Evolutionary conservation across 2,329 filamentous ascomycete species (phyloP).

Genomic region (Botrytis tulipae): DNA sequence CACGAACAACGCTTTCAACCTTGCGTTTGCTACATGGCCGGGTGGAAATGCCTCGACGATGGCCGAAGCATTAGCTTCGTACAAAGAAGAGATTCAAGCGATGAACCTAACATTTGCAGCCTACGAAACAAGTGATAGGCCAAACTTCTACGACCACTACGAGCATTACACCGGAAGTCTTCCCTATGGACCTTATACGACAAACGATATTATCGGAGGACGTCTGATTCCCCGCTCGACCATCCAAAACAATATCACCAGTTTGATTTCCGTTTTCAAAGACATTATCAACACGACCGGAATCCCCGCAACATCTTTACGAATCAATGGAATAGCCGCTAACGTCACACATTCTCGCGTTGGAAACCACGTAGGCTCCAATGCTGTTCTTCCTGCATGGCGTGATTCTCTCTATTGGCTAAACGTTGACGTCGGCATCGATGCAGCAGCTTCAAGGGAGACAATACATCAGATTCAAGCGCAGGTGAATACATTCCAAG

Average conservation of each 20-base stretch:
- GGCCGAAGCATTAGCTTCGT: background rate
- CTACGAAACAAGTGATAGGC: background rate
- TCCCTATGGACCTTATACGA: background rate
- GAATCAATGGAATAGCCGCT: background rate
- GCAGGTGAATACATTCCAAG: background rate
- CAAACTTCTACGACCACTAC: background rate
- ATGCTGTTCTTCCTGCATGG: background rate
- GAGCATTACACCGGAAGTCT: background rate
- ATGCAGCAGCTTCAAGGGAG: background rate
- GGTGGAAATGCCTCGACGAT: background rate
- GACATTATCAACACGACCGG: background rate
- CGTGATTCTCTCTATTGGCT: conserved; percentile 1
- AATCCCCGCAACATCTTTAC: background rate
- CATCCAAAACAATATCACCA: background rate
- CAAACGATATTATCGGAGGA: background rate
- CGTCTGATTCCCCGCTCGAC: background rate
- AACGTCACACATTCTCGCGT: background rate
- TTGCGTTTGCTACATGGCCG: background rate
- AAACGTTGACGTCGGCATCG: background rate
- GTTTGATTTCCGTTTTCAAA: background rate
- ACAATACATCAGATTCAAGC: background rate
- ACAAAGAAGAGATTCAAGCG: background rate
- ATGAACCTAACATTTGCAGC: background rate
- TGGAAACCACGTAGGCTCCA: background rate
- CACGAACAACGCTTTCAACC: background rate